Evolutionary conservation across 2,329 filamentous ascomycete genomes (phyloP).

Genomic region (Botrytis galanthina): DNA sequence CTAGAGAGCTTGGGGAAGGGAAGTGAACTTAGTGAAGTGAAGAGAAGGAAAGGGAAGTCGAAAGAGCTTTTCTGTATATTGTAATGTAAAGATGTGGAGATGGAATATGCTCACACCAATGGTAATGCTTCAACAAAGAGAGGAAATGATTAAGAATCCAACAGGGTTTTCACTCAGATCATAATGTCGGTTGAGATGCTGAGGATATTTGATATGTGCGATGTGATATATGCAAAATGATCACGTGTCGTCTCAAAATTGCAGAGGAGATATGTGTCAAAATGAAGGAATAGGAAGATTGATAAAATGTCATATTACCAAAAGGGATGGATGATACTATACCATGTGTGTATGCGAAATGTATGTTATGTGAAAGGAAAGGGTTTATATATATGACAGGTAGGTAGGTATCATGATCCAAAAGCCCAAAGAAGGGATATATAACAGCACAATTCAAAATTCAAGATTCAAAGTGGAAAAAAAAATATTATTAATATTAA

Average conservation of each 20-base stretch:
- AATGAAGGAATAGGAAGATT: not conserved
- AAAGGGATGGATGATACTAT: not conserved
- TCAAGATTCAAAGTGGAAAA: not conserved
- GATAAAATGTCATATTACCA: not conserved
- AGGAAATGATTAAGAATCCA: not conserved
- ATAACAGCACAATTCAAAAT: not conserved
- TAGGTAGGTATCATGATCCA: not conserved
- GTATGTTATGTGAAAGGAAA: too few species aligned
- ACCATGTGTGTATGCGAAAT: not conserved
- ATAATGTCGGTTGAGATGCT: not conserved
- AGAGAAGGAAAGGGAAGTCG: too few species aligned
- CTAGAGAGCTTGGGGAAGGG: not conserved
- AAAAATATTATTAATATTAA: not conserved
- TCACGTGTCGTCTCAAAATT: not conserved
- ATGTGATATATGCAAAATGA: not conserved
- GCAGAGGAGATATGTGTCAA: not conserved
- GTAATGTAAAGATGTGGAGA: not conserved
- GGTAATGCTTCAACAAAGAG: not conserved
- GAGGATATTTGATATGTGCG: not conserved
- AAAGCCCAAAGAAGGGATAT: not conserved
- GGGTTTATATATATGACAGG: not conserved
- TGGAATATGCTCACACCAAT: not conserved
- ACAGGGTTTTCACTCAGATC: not conserved
- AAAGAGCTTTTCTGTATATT: not conserved
- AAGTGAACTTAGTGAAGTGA: too few species aligned